Evolutionary conservation across 2,329 filamentous ascomycete species (phyloP), one percentile per base, ranked within the genome.

Genomic region (Pseudogymnoascus sp.): DNA sequence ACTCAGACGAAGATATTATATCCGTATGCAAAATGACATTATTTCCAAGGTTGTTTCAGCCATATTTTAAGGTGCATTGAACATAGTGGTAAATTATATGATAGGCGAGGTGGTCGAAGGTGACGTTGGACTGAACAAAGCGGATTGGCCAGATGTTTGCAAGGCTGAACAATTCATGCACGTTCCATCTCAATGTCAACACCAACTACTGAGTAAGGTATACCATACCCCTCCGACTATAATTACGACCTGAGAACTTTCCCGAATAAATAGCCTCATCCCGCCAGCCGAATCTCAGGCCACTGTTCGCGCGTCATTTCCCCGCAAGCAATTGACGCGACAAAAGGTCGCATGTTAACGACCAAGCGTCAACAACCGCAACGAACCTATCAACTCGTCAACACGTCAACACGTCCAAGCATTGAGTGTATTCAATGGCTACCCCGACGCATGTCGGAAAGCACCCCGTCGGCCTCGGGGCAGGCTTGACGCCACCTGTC

Each of bases 401-500:
- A 33, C 48, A 21, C 27, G 9, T 55, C 48, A 4, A 33, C 48
- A 21, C 27, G 9, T 55, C 48, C 2, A 55, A 59, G 10, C 33
- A 37, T 59, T 59, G 58, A 37, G 33, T 15, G 13, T 37, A 6
- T 18, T 27, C 48, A 35, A 74, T 74, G 72, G 68, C 72, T 4
- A 73, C 72, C 48, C 72, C 71, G 42, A 73, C 71, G 31, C 65
- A 69, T 60, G 66, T 66, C 40, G 69, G 68, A 42, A 69, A 69
- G 45, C 65, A 67, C 18, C 65, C 62, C 35, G 40, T 64, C 18
- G 37, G 64, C 5, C 64, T 67, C 18, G 67, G 64, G 3, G 69
- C 69, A 59, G 83, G 58, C n/a, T n/a, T 82, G 2, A 87, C 85
- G 5, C 85, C 85, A 12, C 84, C 84, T n/a, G 84, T 85, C 25